Conservation (phyloP, 768 basidiomycete genomes). For the Pulveroboletus ravenelii region DNA sequence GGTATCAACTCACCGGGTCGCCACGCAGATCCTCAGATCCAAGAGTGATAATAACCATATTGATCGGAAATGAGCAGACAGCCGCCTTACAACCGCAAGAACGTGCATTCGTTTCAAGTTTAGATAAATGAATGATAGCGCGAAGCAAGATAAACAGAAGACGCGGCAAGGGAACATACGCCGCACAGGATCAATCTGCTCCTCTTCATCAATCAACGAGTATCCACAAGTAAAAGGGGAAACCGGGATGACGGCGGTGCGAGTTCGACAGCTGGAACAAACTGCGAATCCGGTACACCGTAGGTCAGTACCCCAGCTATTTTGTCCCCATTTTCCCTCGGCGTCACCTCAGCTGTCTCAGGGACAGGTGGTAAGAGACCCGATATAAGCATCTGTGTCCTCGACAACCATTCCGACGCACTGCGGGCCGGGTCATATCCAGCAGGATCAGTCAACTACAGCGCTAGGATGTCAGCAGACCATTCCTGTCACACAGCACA, state of each 20-base stretch:
- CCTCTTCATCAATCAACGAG: slow-evolving; percentile 19
- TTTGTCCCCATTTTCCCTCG: slow-evolving; percentile 33
- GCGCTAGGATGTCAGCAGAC: not conserved
- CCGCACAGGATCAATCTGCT: slow-evolving; percentile 14
- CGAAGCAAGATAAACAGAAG: slow-evolving; percentile 16
- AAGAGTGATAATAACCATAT: slow-evolving; percentile 1
- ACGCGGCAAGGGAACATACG: slow-evolving; percentile 11
- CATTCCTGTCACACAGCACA: not conserved
- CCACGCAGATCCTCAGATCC: slow-evolving; percentile 18
- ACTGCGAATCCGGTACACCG: slow-evolving; percentile 55
- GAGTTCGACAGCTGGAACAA: slow-evolving; percentile 56
- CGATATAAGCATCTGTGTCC: slow-evolving; percentile 60
- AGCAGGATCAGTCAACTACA: slow-evolving; percentile 13
- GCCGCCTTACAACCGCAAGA: slow-evolving; percentile 6
- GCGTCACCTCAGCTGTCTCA: slow-evolving; percentile 14
- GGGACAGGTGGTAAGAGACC: slow-evolving; percentile 44
- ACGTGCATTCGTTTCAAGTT: slow-evolving; percentile 22
- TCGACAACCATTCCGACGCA: slow-evolving; percentile 43
- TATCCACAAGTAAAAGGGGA: slow-evolving; percentile 63
- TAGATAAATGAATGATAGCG: slow-evolving; percentile 29
- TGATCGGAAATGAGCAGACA: slow-evolving; percentile 6
- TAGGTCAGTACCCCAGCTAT: slow-evolving; percentile 44
- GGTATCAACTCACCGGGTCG: slow-evolving; percentile 5
- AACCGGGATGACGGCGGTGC: slow-evolving; percentile 73
- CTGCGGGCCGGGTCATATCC: slow-evolving; percentile 23